Percentiles rank a stretch among this genome's conserved stretches.
phyloP scores from a whole-genome alignment of 2,329 filamentous ascomycete species.

The Ophiosphaerella korrae region DNA sequence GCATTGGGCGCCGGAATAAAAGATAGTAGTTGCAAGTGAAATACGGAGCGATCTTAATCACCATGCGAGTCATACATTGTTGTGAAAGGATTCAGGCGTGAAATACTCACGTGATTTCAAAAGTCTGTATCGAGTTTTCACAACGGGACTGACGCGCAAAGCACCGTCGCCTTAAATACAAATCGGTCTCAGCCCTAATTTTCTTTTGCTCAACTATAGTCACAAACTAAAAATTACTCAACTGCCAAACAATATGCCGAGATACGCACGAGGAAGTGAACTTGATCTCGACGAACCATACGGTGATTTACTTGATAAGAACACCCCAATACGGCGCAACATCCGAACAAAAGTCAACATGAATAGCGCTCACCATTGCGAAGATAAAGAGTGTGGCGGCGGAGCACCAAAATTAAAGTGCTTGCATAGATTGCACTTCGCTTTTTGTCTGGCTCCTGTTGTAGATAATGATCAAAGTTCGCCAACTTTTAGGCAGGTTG shows the following conservation, averaged over 20 bases:
- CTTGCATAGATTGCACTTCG: conserved; percentile 5
- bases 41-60: too few relatives aligned
- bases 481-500: not conserved
- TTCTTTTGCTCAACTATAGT: too few relatives aligned
- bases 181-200: too few relatives aligned
- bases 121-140: too few relatives aligned
- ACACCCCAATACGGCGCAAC: conserved; percentile 1
- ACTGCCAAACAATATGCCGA: conserved; percentile 2
- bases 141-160: too few relatives aligned
- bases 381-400: conserved; percentile 5
- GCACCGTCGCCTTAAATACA: too few relatives aligned
- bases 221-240: not conserved
- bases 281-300: conserved; percentile 7
- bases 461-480: conserved; percentile 1
- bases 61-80: too few relatives aligned
- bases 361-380: conserved; percentile 11
- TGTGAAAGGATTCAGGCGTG: too few relatives aligned
- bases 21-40: too few relatives aligned
- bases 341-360: conserved; percentile 6
- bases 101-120: too few relatives aligned
- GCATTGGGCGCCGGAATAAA: too few relatives aligned
- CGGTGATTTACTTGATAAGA: conserved; percentile 1
- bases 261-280: conserved; percentile 4
- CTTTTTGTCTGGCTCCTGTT: conserved; percentile 4
- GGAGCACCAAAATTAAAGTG: conserved; percentile 2